A percentile compares a stretch with the other conserved stretches of the same genome.
Conservation (phyloP, 345 rosid species). For the Syzygium grande region DNA sequence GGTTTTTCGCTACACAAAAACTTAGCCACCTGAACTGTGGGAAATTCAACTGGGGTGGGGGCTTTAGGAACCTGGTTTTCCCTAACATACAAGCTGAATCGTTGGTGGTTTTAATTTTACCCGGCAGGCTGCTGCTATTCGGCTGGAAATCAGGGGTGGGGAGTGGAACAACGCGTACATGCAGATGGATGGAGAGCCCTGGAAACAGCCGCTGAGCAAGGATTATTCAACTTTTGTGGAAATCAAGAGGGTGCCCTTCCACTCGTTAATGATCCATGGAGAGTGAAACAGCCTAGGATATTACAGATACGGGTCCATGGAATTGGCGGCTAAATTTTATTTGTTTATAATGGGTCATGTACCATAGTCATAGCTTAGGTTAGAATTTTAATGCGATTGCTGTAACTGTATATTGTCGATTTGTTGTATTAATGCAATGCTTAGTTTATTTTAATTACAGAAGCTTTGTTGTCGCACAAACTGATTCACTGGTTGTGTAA, state of each 20-base stretch:
- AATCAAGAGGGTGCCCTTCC: conserved; percentile 70
- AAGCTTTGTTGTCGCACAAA: background rate
- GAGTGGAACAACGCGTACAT: conserved; percentile 79
- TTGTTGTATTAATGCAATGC: background rate
- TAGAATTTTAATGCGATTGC: background rate
- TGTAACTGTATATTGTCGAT: background rate
- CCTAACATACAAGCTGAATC: background rate
- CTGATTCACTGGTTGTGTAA: background rate
- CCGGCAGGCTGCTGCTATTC: conserved; percentile 73
- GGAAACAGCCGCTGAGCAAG: conserved; percentile 76
- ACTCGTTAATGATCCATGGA: conserved; percentile 59
- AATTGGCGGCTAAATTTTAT: background rate
- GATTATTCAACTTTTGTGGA: conserved; percentile 72
- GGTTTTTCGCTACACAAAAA: background rate
- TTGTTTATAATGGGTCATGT: background rate
- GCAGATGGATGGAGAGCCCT: conserved; percentile 99
- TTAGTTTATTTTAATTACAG: background rate
- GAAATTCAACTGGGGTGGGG: background rate
- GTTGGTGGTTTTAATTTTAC: background rate
- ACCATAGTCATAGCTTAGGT: background rate
- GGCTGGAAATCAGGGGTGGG: conserved; percentile 85
- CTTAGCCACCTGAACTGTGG: background rate
- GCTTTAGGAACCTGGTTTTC: background rate
- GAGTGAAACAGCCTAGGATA: conserved; percentile 14
- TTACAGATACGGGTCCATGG: background rate